A percentile compares a stretch with the other conserved stretches of the same genome.
These are phyloP conservation scores for Globisporangium sylvaticum DNA, from an alignment of 352 stramenopile species.

Conservation along the genomic window DNA sequence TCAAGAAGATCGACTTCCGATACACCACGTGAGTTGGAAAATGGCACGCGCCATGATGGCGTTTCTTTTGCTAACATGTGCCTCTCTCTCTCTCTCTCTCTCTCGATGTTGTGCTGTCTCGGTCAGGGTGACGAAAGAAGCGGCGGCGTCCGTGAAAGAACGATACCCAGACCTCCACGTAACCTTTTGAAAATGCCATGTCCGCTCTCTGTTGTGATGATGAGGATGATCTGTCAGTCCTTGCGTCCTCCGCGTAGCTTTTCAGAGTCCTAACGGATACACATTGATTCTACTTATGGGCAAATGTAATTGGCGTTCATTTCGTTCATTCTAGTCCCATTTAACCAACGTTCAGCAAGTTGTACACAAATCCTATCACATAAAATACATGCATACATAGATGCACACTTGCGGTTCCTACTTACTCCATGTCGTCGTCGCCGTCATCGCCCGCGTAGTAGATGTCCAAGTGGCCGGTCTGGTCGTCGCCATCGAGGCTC, in stretches of 20 bases:
- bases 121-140: constrained; percentile 79
- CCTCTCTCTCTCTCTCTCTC: constrained; percentile 1
- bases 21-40: constrained; percentile 73
- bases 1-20: constrained; percentile 88
- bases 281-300: no score
- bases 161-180: constrained; percentile 62
- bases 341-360: not conserved
- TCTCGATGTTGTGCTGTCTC: not conserved
- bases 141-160: constrained; percentile 63
- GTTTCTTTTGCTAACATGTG: not conserved
- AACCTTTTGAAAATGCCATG: constrained; percentile 35
- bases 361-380: not conserved
- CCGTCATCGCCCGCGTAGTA: constrained; percentile 63
- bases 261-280: no score
- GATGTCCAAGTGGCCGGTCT: constrained; percentile 61
- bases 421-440: constrained; percentile 54
- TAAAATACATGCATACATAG: not conserved
- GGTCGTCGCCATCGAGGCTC: constrained; percentile 79
- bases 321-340: not conserved
- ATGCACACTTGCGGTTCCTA: not conserved
- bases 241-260: not conserved
- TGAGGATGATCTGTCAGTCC: not conserved
- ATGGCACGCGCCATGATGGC: not conserved
- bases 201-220: not conserved
- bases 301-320: not conserved